phyloP scores from a whole-genome alignment of 164 flowering plant species.

The Euptelea pleiosperma region DNA sequence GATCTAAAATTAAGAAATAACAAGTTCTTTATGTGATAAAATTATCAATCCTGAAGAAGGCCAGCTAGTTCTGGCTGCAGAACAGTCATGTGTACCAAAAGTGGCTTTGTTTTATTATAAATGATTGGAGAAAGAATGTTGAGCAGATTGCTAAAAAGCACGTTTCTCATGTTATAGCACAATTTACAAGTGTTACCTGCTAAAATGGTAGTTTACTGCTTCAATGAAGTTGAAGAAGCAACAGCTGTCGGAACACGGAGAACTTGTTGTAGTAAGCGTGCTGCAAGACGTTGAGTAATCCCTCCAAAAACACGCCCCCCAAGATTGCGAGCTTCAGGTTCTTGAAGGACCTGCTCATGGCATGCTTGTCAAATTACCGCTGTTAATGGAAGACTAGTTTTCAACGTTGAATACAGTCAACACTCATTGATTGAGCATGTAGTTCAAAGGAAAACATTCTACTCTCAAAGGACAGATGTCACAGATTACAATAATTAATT shows the following conservation, averaged over 20 bases:
- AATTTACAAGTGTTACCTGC: constrained; percentile 7
- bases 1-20: too few relatives aligned
- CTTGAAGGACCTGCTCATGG: constrained; percentile 73
- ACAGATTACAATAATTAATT: not conserved
- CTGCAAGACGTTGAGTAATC: constrained; percentile 81
- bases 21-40: too few relatives aligned
- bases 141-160: constrained; percentile 9
- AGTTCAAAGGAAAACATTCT: not conserved
- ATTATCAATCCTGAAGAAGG: too few relatives aligned
- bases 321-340: constrained; percentile 67
- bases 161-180: not conserved
- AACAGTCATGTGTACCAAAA: not conserved
- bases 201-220: constrained; percentile 9
- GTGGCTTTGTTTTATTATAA: not conserved
- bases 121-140: constrained; percentile 18
- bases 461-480: not conserved
- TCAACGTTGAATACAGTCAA: not conserved
- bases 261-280: constrained; percentile 84
- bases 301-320: constrained; percentile 82
- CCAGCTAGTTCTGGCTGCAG: not conserved
- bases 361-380: constrained; percentile 14
- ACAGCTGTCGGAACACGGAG: constrained; percentile 53
- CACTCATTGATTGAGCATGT: too few relatives aligned
- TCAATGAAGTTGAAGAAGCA: constrained; percentile 28
- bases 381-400: not conserved